Base-by-base conservation (phyloP, 2,329 filamentous ascomycete species). In the Cladosporium austrohemisphaericum region DNA sequence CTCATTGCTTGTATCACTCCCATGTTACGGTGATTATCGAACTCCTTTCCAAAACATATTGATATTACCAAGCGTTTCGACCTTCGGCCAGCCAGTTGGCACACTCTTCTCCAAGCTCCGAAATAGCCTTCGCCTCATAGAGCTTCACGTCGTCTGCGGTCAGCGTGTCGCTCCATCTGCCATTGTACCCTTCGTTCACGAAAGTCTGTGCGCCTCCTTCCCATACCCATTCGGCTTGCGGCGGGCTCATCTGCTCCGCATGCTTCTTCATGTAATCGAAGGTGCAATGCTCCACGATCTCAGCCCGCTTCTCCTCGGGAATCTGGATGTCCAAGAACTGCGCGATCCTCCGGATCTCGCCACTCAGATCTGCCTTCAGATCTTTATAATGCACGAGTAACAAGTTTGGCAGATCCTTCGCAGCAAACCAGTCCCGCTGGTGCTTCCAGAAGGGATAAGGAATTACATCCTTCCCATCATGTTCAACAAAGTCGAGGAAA, bases 341-440 rank as follows among this genome's bases (percentile, higher is more conserved):
- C 13, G 38, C 38, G 6, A 41, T 41, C 16, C 38, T 28, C 11
- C 18, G 26, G 23, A 41, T 41, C 16, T 41, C 38, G 18, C 38
- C 38, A 26, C 14, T 14, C 38, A 41, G 13, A 11, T 41, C 38
- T 13, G 38, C 38, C 3, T 41, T 41, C 18, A 41, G 11, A 22
- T 41, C 38, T 5, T 41, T 41, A 26, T 29, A 41, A 23, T 41
- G 38, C 4, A 41, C 38, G 5, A 41, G 38, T n/a, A 41, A 16
- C 18, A 41, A 4, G 11, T 41, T 41, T 11, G 38, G 38, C 38
- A 41, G 26, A 26, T 41, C 26, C 8, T 26, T 23, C 26, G 38
- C 38, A 10, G 25, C 16, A 13, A 19, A 41, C 38, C 38, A 41
- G 18, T 18, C 38, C 5, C 38, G 38, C 6, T 29, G 28, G 4